These are phyloP conservation scores for Glycyrrhiza uralensis DNA, from an alignment of 306 rosid species.

Conservation along the genomic window DNA sequence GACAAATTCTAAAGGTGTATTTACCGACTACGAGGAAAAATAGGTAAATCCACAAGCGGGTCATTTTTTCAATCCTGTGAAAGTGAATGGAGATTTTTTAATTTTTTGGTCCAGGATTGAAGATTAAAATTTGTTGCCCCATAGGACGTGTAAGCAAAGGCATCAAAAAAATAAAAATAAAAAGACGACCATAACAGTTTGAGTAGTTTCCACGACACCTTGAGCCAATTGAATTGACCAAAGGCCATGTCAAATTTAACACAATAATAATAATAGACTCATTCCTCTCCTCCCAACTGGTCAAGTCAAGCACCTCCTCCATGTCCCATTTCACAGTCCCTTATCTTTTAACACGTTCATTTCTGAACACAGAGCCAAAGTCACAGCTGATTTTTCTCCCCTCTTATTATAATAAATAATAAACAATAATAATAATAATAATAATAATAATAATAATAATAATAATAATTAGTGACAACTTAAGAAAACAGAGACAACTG, in stretches of 20 bases:
- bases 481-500: background rate
- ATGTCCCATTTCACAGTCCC: background rate
- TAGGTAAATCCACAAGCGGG: background rate
- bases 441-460: background rate
- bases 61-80: background rate
- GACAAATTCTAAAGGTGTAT: too few relatives aligned
- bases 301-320: conserved; percentile 24
- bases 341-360: conserved; percentile 32
- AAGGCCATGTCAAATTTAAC: conserved; percentile 22
- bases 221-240: conserved; percentile 20
- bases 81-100: too few relatives aligned
- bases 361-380: conserved; percentile 4
- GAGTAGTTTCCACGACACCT: conserved; percentile 18
- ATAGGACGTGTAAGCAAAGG: background rate
- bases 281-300: background rate
- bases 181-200: background rate
- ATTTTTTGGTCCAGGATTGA: background rate
- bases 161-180: background rate
- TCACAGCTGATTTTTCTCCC: background rate
- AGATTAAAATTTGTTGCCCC: background rate
- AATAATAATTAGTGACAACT: background rate
- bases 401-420: background rate
- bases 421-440: background rate
- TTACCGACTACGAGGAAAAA: too few relatives aligned
- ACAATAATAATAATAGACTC: background rate